phyloP scores from a whole-genome alignment of 371 early-diverging fungal species.

The Mycotypha africana region DNA sequence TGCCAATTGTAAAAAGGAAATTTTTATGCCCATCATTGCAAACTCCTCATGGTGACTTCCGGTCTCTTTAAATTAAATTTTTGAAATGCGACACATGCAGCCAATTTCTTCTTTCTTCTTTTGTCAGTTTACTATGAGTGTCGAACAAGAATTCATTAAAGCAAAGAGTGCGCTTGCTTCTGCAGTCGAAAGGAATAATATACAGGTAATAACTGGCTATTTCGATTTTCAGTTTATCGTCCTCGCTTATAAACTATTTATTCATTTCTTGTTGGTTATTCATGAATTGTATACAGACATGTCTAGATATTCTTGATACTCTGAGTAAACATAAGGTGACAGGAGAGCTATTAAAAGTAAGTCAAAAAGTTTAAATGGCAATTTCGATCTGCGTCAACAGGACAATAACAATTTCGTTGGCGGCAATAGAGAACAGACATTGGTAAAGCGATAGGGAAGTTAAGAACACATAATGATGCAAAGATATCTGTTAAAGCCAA shows the following conservation, averaged over 20 bases:
- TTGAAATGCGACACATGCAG: no score
- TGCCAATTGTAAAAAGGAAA: no score
- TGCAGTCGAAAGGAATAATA: conserved; percentile 18
- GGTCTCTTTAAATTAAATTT: no score
- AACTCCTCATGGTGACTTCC: no score
- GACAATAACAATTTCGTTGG: background rate
- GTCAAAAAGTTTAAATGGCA: background rate
- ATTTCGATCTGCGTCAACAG: background rate
- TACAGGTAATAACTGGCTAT: conserved; percentile 5
- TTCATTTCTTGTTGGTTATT: no score
- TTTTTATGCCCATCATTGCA: no score
- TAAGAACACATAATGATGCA: conserved; percentile 58
- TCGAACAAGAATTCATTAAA: conserved; percentile 20
- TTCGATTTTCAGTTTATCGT: background rate
- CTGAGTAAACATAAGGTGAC: conserved; percentile 16
- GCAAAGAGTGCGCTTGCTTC: conserved; percentile 19
- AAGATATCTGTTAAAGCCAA: conserved; percentile 60
- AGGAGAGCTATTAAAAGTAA: conserved; percentile 27
- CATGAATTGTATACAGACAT: conserved; percentile 8
- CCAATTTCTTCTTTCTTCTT: no score
- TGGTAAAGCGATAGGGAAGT: conserved; percentile 71
- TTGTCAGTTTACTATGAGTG: conserved; percentile 7
- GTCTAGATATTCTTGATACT: conserved; percentile 19
- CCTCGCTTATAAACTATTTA: no score
- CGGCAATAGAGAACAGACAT: conserved; percentile 61